Base-by-base conservation (phyloP, 2,329 filamentous ascomycete species). In the Leptographium lundbergii region DNA sequence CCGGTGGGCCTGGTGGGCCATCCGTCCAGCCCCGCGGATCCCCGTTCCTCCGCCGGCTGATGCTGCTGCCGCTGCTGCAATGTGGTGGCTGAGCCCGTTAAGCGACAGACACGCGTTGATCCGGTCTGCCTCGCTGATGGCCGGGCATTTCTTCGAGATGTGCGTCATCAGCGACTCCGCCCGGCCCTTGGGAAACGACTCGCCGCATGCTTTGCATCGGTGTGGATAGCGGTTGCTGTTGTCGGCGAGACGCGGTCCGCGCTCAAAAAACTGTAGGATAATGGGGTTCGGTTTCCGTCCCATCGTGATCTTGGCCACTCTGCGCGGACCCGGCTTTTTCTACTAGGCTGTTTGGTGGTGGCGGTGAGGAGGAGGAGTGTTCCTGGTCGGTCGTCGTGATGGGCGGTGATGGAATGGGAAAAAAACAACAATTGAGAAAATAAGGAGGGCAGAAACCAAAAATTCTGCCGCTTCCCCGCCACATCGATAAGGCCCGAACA, bases 161-260 rank as follows among this genome's bases (percentile, higher is more conserved):
- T 96, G 91, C 62, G 80, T 85, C 51, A 84, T 87, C 61, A 96
- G 74, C 66, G 84, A 89, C 68, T 96, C 91, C 67, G 89, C 87
- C 62, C 91, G 84, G 62, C 91, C 91, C 70, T 95, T 95, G 63
- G 89, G 88, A 63, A 96, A 96, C 71, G 88, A 87, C 72, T 94
- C 88, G 65, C 89, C 89, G 70, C 90, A 95, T 64, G 85, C 80
- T 71, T 88, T 92, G 81, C 91, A 96, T 14, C 88, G 94, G 69
- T 96, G 89, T 66, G 89, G 86, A 69, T 96, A 96, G 60, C 91
- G 84, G 71, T 95, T 96, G 75, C 89, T 94, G 64, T 88, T 87
- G 74, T 96, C 90, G 69, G 87, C 84, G 67, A 96, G 81, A 74
- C 96, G 96, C 47, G 84, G 81, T 11, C 91, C 91, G 65, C 91